These are phyloP conservation scores for Mycothermus thermophilus DNA, from an alignment of 495 filamentous ascomycete species.

Conservation along the genomic window DNA sequence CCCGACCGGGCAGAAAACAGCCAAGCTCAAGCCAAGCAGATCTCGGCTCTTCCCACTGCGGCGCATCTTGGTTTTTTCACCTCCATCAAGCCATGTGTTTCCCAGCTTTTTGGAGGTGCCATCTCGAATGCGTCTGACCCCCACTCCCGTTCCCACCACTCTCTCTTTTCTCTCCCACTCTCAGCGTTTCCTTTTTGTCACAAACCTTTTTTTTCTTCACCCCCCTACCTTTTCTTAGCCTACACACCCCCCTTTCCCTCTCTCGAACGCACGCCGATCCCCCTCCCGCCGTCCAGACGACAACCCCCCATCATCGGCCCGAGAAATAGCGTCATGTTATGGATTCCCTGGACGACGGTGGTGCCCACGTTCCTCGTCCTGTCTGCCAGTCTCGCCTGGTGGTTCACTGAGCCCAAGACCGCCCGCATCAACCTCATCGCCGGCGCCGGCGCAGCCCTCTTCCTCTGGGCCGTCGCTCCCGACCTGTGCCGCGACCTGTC, in stretches of 20 bases:
- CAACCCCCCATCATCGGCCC: too few species aligned
- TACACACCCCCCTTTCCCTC: too few species aligned
- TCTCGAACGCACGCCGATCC: too few species aligned
- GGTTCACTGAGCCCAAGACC: slow-evolving; percentile 35
- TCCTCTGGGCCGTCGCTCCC: slow-evolving; percentile 32
- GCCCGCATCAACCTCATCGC: slow-evolving; percentile 32
- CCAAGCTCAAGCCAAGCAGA: too few species aligned
- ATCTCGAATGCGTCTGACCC: slow-evolving; percentile 4
- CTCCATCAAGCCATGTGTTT: slow-evolving; percentile 2
- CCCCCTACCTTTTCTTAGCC: too few species aligned
- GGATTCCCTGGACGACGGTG: slow-evolving; percentile 35
- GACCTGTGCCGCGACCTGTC: slow-evolving; percentile 27
- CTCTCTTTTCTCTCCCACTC: slow-evolving; percentile 3
- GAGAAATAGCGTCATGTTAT: slow-evolving; percentile 42
- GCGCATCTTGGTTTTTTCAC: slow-evolving; percentile 6
- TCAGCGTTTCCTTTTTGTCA: slow-evolving; percentile 1
- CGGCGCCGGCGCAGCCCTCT: slow-evolving; percentile 31
- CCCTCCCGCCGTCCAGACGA: slow-evolving; percentile 1
- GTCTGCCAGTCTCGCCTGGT: slow-evolving; percentile 35
- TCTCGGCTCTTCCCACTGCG: too few species aligned
- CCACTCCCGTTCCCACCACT: slow-evolving; percentile 2
- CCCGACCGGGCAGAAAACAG: too few species aligned
- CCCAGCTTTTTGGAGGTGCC: too few species aligned
- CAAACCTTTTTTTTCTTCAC: too few species aligned
- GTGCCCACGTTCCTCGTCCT: slow-evolving; percentile 36